These are phyloP conservation scores for Suillus subalutaceus DNA, from an alignment of 768 basidiomycete genomes.

Conservation along the genomic window DNA sequence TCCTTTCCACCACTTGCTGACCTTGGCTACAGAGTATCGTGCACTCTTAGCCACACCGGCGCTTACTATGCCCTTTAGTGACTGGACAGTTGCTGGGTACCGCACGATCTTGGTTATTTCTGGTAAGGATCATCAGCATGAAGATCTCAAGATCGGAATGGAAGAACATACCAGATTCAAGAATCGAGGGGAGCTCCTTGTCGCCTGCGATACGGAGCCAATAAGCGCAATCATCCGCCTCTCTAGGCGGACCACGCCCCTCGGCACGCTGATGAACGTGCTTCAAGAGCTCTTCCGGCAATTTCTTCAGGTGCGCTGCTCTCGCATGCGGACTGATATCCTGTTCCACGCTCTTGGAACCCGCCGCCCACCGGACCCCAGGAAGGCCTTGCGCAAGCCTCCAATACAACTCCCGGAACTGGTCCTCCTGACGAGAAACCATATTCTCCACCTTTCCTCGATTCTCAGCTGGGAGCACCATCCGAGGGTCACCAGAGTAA, in stretches of 20 bases:
- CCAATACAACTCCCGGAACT: slow-evolving; percentile 89
- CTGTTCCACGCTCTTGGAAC: slow-evolving; percentile 64
- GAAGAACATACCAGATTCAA: slow-evolving; percentile 53
- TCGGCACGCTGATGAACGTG: slow-evolving; percentile 47
- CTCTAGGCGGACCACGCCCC: slow-evolving; percentile 40
- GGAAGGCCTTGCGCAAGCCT: slow-evolving; percentile 76
- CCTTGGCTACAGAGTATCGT: slow-evolving; percentile 74
- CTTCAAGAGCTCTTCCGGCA: slow-evolving; percentile 69
- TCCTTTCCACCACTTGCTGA: slow-evolving; percentile 81
- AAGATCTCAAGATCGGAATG: neutral
- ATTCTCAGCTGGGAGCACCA: slow-evolving; percentile 94
- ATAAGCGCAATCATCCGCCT: slow-evolving; percentile 73
- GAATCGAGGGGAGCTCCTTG: slow-evolving; percentile 50
- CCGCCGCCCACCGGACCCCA: slow-evolving; percentile 72
- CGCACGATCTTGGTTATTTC: slow-evolving; percentile 81
- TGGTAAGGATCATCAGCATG: slow-evolving; percentile 29
- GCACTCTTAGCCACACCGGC: slow-evolving; percentile 81
- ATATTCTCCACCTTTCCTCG: slow-evolving; percentile 94
- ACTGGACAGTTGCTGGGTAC: slow-evolving; percentile 82
- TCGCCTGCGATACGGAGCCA: slow-evolving; percentile 76
- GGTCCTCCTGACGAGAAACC: slow-evolving; percentile 75
- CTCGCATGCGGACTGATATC: slow-evolving; percentile 70
- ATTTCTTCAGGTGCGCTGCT: slow-evolving; percentile 73
- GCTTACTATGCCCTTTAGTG: slow-evolving; percentile 83
- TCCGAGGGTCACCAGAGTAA: slow-evolving; percentile 90